Percentiles rank a stretch among this genome's conserved stretches.
Conservation (phyloP, 1,284 basidiomycete species). For the Wallemia hederae region DNA sequence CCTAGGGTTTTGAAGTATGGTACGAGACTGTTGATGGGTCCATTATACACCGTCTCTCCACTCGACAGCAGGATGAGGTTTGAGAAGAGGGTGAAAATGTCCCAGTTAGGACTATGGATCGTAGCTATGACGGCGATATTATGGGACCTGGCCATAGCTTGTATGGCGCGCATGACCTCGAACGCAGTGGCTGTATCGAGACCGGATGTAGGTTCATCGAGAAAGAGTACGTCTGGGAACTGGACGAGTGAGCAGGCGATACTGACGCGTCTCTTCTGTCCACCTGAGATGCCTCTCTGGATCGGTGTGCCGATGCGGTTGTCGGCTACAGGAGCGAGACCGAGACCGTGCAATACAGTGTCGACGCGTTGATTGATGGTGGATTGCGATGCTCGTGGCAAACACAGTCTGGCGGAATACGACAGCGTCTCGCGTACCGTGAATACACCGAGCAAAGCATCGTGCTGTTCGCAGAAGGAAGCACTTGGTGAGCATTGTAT, state of each 20-base stretch:
- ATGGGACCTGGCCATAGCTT: conserved; percentile 40
- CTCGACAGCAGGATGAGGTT: conserved; percentile 58
- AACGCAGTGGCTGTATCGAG: conserved; percentile 82
- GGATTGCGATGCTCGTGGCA: background rate
- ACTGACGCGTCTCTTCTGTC: conserved; percentile 40
- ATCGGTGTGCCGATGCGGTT: conserved; percentile 38
- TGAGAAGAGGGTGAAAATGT: conserved; percentile 85
- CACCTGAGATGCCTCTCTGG: conserved; percentile 32
- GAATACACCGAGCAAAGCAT: conserved; percentile 16
- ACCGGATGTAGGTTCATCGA: conserved; percentile 30
- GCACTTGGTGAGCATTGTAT: background rate
- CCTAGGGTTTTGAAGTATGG: background rate
- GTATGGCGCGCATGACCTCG: conserved; percentile 71
- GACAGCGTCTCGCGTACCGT: conserved; percentile 16
- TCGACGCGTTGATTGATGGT: conserved; percentile 22
- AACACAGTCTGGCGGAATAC: conserved; percentile 14
- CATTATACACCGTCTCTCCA: conserved; percentile 57
- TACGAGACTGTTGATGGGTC: conserved; percentile 19
- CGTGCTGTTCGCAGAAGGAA: conserved; percentile 18
- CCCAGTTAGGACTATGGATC: conserved; percentile 83
- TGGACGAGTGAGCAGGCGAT: conserved; percentile 34
- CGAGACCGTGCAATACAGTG: conserved; percentile 41
- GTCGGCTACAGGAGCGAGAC: conserved; percentile 36
- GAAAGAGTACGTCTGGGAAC: conserved; percentile 28
- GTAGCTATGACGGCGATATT: conserved; percentile 92